A percentile compares a stretch with the other conserved stretches of the same genome.
These are phyloP conservation scores for Symmetrospora coprosmae DNA, from an alignment of 768 basidiomycete genomes.

Conservation along the genomic window DNA sequence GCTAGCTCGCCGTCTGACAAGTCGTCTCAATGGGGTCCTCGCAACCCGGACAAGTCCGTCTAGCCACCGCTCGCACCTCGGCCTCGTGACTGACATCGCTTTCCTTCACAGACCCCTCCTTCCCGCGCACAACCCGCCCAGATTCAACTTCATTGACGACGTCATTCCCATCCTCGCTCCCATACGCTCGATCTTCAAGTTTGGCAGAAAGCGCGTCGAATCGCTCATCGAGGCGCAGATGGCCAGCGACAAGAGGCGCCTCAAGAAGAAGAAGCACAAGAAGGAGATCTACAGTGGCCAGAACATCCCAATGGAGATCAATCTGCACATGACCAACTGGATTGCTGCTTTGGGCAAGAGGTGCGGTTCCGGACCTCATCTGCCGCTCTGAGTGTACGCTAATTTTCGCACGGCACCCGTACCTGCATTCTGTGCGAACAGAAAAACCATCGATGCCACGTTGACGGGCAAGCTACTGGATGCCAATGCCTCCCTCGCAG, in stretches of 20 bases:
- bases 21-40: not conserved
- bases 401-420: too few relatives aligned
- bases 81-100: too few relatives aligned
- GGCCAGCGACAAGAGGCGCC: not conserved
- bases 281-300: conserved; percentile 12
- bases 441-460: conserved; percentile 14
- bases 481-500: conserved; percentile 4
- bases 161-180: not conserved
- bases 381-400: too few relatives aligned
- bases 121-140: conserved; percentile 17
- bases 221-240: not conserved
- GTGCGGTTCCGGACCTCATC: too few relatives aligned
- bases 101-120: not conserved
- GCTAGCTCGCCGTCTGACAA: too few relatives aligned
- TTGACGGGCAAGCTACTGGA: not conserved
- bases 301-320: conserved; percentile 14
- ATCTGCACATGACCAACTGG: not conserved
- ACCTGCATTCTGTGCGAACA: too few relatives aligned
- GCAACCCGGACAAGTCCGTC: conserved; percentile 5
- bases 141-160: conserved; percentile 12
- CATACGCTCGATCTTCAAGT: conserved; percentile 8
- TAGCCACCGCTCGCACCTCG: too few relatives aligned
- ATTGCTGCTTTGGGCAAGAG: not conserved
- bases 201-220: not conserved
- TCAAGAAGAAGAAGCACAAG: conserved; percentile 13